Evolutionary conservation across 345 rosid species (phyloP).

Genomic region (Trapa incisa): DNA sequence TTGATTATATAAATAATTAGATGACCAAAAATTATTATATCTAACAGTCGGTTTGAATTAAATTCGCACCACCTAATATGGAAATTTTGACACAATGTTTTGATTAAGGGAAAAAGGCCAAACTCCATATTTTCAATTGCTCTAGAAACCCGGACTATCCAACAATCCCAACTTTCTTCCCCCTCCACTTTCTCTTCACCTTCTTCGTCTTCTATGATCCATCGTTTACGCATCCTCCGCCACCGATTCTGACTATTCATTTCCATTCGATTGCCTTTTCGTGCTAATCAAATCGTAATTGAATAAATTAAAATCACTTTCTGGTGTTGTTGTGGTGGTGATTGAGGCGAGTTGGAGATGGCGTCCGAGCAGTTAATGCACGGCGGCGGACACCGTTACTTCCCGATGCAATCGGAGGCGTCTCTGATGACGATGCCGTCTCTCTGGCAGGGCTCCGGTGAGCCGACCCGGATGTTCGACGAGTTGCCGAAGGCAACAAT

Average conservation of each 20-base stretch:
- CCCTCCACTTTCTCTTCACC: background rate
- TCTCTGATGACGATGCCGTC: conserved; percentile 39
- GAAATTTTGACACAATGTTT: too few species aligned
- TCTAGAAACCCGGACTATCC: too few species aligned
- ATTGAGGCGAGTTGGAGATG: conserved; percentile 15
- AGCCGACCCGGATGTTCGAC: conserved; percentile 59
- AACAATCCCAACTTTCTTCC: background rate
- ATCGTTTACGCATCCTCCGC: background rate
- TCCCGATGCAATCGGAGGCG: conserved; percentile 66
- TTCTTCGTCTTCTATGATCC: background rate
- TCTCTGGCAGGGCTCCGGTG: conserved; percentile 37
- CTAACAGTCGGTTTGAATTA: too few species aligned
- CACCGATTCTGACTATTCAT: background rate
- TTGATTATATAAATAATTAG: too few species aligned
- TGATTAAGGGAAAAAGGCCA: too few species aligned
- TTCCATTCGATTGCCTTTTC: background rate
- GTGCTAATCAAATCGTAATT: background rate
- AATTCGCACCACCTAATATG: too few species aligned
- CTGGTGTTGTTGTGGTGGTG: background rate
- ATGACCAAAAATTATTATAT: too few species aligned
- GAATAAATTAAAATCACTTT: too few species aligned
- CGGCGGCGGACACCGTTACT: conserved; percentile 47
- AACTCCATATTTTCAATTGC: too few species aligned
- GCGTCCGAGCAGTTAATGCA: conserved; percentile 72
- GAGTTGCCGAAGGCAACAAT: conserved; percentile 72